phyloP scores from a whole-genome alignment of 2,329 filamentous ascomycete genomes.

The Exophiala sideris region DNA sequence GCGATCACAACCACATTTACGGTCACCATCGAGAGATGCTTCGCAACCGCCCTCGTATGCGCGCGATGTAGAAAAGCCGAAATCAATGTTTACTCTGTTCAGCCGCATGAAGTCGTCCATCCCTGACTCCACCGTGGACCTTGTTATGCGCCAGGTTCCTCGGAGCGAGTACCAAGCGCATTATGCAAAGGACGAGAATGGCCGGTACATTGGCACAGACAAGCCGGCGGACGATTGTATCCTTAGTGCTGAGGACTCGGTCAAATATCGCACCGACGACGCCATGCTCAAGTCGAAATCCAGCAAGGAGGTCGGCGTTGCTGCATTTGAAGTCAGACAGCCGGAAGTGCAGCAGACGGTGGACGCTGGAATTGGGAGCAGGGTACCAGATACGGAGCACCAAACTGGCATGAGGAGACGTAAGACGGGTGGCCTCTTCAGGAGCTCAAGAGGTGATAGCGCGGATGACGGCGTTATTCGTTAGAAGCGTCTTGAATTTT shows the following conservation, averaged over 20 bases:
- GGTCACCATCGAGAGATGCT: no score
- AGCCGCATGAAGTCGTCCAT: slow-evolving; percentile 6
- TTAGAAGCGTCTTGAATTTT: not conserved
- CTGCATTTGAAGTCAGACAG: not conserved
- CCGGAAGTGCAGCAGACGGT: not conserved
- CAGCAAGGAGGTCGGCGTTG: no score
- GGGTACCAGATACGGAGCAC: not conserved
- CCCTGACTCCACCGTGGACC: slow-evolving; percentile 3
- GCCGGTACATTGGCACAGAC: slow-evolving; percentile 22
- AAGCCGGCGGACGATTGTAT: slow-evolving; percentile 26
- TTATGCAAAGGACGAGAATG: slow-evolving; percentile 26
- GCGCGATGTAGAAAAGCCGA: not conserved
- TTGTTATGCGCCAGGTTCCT: slow-evolving; percentile 22
- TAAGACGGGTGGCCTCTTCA: not conserved
- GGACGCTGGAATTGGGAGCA: not conserved
- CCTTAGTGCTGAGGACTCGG: slow-evolving; percentile 16
- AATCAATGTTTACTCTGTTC: slow-evolving; percentile 5
- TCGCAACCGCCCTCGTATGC: not conserved
- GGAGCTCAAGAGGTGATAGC: not conserved
- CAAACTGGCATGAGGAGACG: not conserved
- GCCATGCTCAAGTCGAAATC: not conserved
- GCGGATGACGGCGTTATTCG: not conserved
- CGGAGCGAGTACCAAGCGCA: slow-evolving; percentile 23
- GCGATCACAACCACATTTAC: not conserved
- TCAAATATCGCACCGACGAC: not conserved